phyloP scores from a whole-genome alignment of 257 asterid species.

The Leonotis leonurus region DNA sequence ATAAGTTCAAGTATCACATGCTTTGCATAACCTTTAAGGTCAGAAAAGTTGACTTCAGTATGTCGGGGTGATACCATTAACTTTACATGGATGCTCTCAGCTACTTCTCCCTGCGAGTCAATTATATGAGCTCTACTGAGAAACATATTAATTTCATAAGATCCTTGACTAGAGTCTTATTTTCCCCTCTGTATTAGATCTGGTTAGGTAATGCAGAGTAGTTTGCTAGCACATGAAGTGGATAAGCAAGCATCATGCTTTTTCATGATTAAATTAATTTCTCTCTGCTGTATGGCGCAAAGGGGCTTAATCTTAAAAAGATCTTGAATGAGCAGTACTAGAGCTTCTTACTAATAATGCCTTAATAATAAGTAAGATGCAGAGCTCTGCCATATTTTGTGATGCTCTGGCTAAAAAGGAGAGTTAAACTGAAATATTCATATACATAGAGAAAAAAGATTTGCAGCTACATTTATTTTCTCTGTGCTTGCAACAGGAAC shows the following conservation, averaged over 20 bases:
- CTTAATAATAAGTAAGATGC: neutral
- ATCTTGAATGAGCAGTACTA: neutral
- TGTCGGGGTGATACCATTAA: constrained; percentile 51
- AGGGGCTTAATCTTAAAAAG: neutral
- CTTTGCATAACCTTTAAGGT: constrained; percentile 70
- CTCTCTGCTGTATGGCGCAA: neutral
- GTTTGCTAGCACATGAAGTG: neutral
- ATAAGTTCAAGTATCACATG: constrained; percentile 64
- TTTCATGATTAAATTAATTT: neutral
- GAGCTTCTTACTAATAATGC: neutral
- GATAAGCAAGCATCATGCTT: neutral
- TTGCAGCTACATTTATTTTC: neutral
- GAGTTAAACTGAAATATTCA: neutral
- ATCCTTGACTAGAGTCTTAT: neutral
- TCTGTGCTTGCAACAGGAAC: neutral
- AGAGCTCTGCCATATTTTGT: neutral
- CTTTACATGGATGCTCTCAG: constrained; percentile 52
- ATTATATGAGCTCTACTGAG: neutral
- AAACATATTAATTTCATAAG: neutral
- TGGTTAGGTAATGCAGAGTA: neutral
- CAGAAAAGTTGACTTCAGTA: constrained; percentile 65
- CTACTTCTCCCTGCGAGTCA: constrained; percentile 62
- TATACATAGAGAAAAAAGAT: neutral
- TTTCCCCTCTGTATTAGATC: neutral
- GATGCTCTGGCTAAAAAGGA: neutral